Evolutionary conservation across 306 rosid species (phyloP).

Genomic region (Vigna mungo): DNA sequence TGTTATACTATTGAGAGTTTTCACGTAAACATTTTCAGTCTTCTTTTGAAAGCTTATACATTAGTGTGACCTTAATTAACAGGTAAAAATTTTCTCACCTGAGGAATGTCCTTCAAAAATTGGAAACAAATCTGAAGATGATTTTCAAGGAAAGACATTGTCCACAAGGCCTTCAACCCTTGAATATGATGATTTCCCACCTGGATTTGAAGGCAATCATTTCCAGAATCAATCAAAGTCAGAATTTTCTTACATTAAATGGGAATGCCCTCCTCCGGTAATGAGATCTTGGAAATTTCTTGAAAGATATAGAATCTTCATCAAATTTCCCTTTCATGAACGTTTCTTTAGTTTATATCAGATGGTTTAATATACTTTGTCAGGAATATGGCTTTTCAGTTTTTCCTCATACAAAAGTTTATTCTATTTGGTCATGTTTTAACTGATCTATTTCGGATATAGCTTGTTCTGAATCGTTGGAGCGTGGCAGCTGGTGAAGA

Average conservation of each 20-base stretch:
- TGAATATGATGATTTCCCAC: conserved; percentile 60
- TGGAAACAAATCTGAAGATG: conserved; percentile 51
- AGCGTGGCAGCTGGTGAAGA: conserved; percentile 73
- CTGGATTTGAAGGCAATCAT: conserved; percentile 65
- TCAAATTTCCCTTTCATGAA: neutral
- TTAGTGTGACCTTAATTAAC: conserved; percentile 23
- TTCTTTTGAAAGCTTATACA: conserved; percentile 12
- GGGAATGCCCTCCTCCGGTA: conserved; percentile 79
- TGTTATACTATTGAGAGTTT: neutral
- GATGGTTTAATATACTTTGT: too few species aligned
- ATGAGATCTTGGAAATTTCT: conserved; percentile 17
- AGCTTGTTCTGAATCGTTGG: conserved; percentile 66
- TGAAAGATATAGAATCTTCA: neutral
- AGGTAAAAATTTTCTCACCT: conserved; percentile 65
- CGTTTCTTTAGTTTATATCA: too few species aligned
- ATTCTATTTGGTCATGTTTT: conserved; percentile 13
- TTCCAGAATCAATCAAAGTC: conserved; percentile 41
- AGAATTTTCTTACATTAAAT: conserved; percentile 47
- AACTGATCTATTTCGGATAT: conserved; percentile 19
- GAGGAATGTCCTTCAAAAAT: conserved; percentile 63
- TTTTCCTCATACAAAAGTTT: too few species aligned
- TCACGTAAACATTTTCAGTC: neutral
- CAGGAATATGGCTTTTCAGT: too few species aligned
- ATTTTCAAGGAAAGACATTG: conserved; percentile 54
- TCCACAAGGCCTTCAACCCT: conserved; percentile 49